phyloP scores from a whole-genome alignment of 2,329 filamentous ascomycete species.

The Ophiocordyceps polyrhachis-furcata region DNA sequence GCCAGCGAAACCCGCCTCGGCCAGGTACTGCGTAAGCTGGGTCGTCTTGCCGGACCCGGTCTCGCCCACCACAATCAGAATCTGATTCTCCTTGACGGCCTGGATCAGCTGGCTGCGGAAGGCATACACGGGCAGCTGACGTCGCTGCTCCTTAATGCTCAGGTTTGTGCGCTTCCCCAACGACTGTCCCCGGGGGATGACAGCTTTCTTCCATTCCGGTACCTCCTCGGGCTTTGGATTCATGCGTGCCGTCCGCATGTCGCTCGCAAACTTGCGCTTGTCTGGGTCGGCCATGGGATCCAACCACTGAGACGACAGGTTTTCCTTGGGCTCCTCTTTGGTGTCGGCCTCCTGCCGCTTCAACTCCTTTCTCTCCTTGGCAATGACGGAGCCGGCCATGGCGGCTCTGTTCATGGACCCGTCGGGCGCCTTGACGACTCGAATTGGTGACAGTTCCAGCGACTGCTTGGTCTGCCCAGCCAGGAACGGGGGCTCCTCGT shows the following conservation, averaged over 20 bases:
- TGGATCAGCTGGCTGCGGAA: slow-evolving; percentile 79
- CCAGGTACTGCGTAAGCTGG: slow-evolving; percentile 85
- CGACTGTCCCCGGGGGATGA: slow-evolving; percentile 60
- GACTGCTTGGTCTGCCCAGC: slow-evolving; percentile 94
- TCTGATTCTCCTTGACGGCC: slow-evolving; percentile 71
- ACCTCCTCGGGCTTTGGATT: slow-evolving; percentile 46
- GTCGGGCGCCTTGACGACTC: slow-evolving; percentile 92
- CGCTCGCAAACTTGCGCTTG: slow-evolving; percentile 73
- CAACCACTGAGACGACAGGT: slow-evolving; percentile 82
- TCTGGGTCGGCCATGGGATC: slow-evolving; percentile 86
- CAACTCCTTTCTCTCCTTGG: slow-evolving; percentile 78
- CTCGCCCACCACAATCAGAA: slow-evolving; percentile 91
- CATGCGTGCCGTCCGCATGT: slow-evolving; percentile 51
- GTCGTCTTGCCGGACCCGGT: slow-evolving; percentile 97
- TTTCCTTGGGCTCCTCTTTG: slow-evolving; percentile 61
- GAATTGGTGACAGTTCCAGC: slow-evolving; percentile 81
- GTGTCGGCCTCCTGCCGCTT: slow-evolving; percentile 74
- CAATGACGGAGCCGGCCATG: slow-evolving; percentile 75
- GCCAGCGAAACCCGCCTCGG: slow-evolving; percentile 78
- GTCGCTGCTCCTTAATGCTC: slow-evolving; percentile 88
- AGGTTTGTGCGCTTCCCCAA: slow-evolving; percentile 75
- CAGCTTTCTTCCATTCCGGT: slow-evolving; percentile 83
- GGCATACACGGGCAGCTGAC: slow-evolving; percentile 72
- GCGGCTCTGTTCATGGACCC: slow-evolving; percentile 95
- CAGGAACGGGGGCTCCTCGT: slow-evolving; percentile 92